Conservation (phyloP, 1,139 yeast genomes). For the Diutina neorugosa region DNA sequence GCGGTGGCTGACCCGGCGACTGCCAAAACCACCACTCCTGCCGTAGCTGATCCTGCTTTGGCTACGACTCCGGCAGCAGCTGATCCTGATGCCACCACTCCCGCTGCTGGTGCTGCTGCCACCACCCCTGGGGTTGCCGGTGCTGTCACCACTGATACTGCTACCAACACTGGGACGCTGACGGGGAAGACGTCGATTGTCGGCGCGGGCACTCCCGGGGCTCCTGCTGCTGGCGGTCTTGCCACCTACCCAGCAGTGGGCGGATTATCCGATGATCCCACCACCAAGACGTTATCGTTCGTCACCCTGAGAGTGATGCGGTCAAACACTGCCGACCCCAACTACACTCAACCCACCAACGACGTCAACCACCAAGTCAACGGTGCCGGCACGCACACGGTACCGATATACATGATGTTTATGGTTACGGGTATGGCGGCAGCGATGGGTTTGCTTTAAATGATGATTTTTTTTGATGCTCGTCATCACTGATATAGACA, state of each 20-base stretch:
- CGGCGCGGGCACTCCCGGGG: neutral
- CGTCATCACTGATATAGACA: neutral
- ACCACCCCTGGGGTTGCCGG: neutral
- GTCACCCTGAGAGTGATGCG: conserved; percentile 1
- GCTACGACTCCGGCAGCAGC: neutral
- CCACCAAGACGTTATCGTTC: neutral
- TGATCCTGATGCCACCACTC: neutral
- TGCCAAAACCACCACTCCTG: neutral
- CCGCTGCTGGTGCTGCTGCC: neutral
- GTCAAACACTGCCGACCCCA: neutral
- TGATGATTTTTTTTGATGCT: neutral
- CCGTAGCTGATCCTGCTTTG: neutral
- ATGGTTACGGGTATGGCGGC: neutral
- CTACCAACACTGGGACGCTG: neutral
- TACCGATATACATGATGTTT: neutral
- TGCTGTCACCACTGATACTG: neutral
- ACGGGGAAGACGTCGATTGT: neutral
- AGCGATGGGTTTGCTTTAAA: neutral
- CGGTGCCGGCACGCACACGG: neutral
- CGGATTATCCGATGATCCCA: neutral
- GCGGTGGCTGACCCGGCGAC: neutral
- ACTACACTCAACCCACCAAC: neutral
- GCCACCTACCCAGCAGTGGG: neutral
- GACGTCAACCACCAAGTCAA: neutral
- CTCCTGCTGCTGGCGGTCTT: neutral